Base-by-base conservation (phyloP, 257 asterid species). In the Scutellaria minor region DNA sequence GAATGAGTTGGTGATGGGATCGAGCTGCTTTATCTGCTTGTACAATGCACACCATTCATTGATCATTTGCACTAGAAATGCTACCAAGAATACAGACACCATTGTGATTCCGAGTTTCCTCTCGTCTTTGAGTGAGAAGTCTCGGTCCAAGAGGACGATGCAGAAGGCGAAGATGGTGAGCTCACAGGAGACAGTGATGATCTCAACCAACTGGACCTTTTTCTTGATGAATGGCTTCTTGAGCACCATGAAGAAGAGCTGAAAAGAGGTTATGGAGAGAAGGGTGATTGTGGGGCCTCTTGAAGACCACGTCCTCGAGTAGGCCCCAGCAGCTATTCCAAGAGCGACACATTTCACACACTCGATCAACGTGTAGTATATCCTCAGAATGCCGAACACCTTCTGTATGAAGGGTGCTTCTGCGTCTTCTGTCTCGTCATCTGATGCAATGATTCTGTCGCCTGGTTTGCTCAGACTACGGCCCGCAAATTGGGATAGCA, bases 181-280 rank as follows among this genome's bases (percentile, higher is more conserved):
- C 78, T 90, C 94, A 22, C 89, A 69, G 1, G 84, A 71, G 12
- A 90, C 85, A 0, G 97, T 85, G 69, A 91, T 58, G 69, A 93
- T 89, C 88, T 93, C 97, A 10, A 89, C 95, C n/a, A 94, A 47
- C 81, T 94, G 99, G 44, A 90, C 89, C 73, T 75, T 85, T 75
- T 86, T 94, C 84, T 88, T 88, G 54, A 94, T 91, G 87, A 91
- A 94, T 14, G 97, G 98, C 85, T 91, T 94, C 86, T 91, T 94
- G 4, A 94, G 86, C 71, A 94, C 85, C 84, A 91, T 88, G 92
- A 94, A 94, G 82, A 94, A 89, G 74, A 94, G 93, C 61, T 94
- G 97, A 78, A 89, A 85, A 0, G 89, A 78, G 2, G 97, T 83
- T 31, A 94, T 79, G 83, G 80, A 57, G 6, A 94, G 90, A 40